Percentiles rank a stretch among this genome's conserved stretches.
phyloP scores from a whole-genome alignment of 306 rosid species.

The Bauhinia variegata region DNA sequence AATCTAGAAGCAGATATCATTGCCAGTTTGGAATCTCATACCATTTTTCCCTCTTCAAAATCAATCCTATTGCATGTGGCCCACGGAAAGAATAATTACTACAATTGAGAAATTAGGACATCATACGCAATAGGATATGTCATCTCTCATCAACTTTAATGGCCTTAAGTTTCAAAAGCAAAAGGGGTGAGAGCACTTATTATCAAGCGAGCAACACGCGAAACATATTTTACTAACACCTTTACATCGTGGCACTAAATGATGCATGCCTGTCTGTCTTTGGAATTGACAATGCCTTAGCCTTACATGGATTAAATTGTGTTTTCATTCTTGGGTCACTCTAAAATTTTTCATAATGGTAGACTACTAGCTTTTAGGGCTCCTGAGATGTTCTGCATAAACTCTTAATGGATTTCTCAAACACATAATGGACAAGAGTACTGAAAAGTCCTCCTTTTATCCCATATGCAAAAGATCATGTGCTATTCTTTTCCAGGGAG shows the following conservation, averaged over 20 bases:
- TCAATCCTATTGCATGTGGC: background rate
- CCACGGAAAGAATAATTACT: slow-evolving; percentile 40
- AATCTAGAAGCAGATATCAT: slow-evolving; percentile 42
- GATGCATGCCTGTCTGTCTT: no score
- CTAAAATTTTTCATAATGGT: background rate
- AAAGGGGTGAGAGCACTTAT: background rate
- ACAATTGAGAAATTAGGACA: slow-evolving; percentile 4
- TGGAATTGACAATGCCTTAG: background rate
- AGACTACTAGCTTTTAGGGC: no score
- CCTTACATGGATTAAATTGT: background rate
- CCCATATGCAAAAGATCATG: no score
- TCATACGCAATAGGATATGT: slow-evolving; percentile 5
- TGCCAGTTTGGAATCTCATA: slow-evolving; percentile 29
- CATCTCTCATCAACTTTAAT: slow-evolving; percentile 20
- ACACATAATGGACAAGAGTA: no score
- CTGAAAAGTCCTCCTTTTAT: no score
- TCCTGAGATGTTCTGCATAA: background rate
- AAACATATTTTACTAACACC: background rate
- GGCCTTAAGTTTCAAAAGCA: slow-evolving; percentile 3
- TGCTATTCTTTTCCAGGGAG: no score
- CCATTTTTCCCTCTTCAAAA: slow-evolving; percentile 32
- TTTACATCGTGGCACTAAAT: no score
- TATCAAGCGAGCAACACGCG: slow-evolving; percentile 5
- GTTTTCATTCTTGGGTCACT: background rate
- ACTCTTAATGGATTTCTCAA: no score